Conservation (phyloP, 352 stramenopile genomes). For the Phytopythium cucurbitacearum region DNA sequence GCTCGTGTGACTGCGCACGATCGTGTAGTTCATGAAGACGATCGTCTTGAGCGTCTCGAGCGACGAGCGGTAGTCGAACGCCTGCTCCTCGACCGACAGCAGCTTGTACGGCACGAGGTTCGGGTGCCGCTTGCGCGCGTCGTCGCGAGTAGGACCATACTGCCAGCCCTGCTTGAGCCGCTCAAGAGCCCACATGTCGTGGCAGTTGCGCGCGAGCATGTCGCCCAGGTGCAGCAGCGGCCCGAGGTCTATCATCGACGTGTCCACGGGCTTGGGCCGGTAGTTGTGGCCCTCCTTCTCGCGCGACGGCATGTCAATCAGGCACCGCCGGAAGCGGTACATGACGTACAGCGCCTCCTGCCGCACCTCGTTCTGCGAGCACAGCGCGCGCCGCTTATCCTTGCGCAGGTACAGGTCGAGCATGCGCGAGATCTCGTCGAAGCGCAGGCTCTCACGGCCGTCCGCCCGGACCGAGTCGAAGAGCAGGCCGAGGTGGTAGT, state of each 20-base stretch:
- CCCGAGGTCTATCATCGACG: slow-evolving; percentile 60
- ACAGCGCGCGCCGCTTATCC: slow-evolving; percentile 64
- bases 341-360: slow-evolving; percentile 81
- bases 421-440: slow-evolving; percentile 84
- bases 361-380: slow-evolving; percentile 67
- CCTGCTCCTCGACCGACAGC: slow-evolving; percentile 75
- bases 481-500: slow-evolving; percentile 79
- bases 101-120: slow-evolving; percentile 83
- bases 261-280: slow-evolving; percentile 81
- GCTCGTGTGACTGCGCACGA: slow-evolving; percentile 44
- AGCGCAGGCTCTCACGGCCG: slow-evolving; percentile 68
- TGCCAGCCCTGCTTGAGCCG: slow-evolving; percentile 83
- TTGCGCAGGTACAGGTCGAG: slow-evolving; percentile 80
- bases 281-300: slow-evolving; percentile 89
- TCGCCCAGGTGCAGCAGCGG: slow-evolving; percentile 70
- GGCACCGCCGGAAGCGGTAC: slow-evolving; percentile 84
- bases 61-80: slow-evolving; percentile 83
- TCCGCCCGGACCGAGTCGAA: slow-evolving; percentile 76
- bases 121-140: slow-evolving; percentile 68
- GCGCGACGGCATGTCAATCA: slow-evolving; percentile 87
- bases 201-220: slow-evolving; percentile 78
- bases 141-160: slow-evolving; percentile 66
- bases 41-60: slow-evolving; percentile 88
- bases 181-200: slow-evolving; percentile 85
- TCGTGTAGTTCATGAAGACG: slow-evolving; percentile 85